Evolutionary conservation across 1,284 basidiomycete species (phyloP), one percentile per base, ranked within the genome.

Genomic region (Irpex rosettiformis): DNA sequence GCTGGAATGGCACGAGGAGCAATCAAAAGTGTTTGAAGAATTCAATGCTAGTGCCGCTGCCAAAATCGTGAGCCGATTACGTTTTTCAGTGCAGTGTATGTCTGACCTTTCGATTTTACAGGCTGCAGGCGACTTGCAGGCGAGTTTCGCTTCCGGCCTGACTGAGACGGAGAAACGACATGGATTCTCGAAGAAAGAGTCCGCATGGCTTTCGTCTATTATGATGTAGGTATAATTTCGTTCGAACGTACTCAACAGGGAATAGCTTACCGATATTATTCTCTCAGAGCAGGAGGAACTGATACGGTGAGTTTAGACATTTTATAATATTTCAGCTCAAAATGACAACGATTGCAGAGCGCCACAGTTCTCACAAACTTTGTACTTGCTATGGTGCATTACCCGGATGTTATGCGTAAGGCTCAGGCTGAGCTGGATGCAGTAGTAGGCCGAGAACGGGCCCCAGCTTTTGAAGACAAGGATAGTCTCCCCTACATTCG

Each of bases 1-100:
- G 3, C 16, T 37, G 5, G 33, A 8, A 37, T 37, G 33, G 33
- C 33, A 37, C 16, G 33, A 37, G 16, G 33, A 37, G 8, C 51
- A 58, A 45, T 54, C 60, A 11, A 49, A 59, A 30, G 52, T 59
- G 47, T 56, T 59, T 25, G 49, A 53, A 29, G 51, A 29, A 21
- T 53, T 58, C 43, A 47, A 18, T 21, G n/a, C 43, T 3, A 18
- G 43, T 21, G 43, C 22, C 10, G 43, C 13, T 16, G 21, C 8
- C 10, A 24, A 47, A 18, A 24, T 47, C 2, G 43, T 47, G 8
- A 3, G 43, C 21, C 8, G 8, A 10, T 11, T 37, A 37, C 33
- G 11, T 37, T 37, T 37, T 16, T 11, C 33, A 7, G 10, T 11
- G 2, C 16, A 2, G 33, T 2, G 33, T 37, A 8, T 37, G 33